Evolutionary conservation across 345 rosid genomes (phyloP).

Genomic region (Punica granatum): DNA sequence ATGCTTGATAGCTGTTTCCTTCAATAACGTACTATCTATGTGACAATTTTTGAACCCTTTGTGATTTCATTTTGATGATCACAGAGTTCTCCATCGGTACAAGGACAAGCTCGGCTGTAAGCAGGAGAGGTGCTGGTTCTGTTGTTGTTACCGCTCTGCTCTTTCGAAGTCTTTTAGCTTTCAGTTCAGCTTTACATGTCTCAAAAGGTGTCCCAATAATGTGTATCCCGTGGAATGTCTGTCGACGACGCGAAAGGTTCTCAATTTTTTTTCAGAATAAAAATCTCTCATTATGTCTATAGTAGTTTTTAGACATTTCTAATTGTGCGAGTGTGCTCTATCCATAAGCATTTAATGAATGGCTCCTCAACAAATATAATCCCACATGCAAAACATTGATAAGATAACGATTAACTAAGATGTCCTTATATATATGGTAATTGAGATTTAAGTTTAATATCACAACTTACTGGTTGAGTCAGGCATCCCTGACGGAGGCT

Average conservation of each 20-base stretch:
- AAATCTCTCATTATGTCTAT: too few species aligned
- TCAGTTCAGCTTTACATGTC: background rate
- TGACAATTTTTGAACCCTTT: background rate
- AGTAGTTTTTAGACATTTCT: too few species aligned
- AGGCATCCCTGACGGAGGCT: background rate
- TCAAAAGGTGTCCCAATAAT: background rate
- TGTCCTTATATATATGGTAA: too few species aligned
- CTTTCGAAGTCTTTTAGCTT: background rate
- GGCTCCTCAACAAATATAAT: too few species aligned
- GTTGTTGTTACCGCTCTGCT: background rate
- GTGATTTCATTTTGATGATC: background rate
- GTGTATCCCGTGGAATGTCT: background rate
- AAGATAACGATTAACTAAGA: too few species aligned
- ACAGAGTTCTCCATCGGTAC: slow-evolving; percentile 23
- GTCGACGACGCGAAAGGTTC: background rate
- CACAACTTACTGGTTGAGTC: too few species aligned
- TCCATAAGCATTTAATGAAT: too few species aligned
- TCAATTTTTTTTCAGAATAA: background rate
- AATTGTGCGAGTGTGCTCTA: too few species aligned
- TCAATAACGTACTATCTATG: background rate
- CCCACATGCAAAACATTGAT: too few species aligned
- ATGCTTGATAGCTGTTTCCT: background rate
- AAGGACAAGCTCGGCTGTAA: slow-evolving; percentile 26
- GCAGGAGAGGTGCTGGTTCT: slow-evolving; percentile 3
- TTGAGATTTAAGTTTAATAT: too few species aligned